Evolutionary conservation across 2,329 filamentous ascomycete genomes (phyloP).

Genomic region (Cordyceps tenuipes): DNA sequence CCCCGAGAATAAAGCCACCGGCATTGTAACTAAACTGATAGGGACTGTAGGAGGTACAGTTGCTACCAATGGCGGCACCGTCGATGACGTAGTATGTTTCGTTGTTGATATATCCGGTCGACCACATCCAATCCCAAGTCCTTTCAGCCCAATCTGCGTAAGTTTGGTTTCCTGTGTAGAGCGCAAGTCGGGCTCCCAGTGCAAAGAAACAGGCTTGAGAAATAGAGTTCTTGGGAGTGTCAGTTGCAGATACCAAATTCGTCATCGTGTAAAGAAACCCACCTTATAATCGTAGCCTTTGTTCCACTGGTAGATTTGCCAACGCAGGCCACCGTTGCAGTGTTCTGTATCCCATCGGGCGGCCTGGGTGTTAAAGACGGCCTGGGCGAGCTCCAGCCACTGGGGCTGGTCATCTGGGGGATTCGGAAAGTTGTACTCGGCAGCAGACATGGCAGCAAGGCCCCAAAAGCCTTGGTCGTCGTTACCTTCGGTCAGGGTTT

Average conservation of each 20-base stretch:
- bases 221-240: conserved; percentile 43
- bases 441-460: conserved; percentile 70
- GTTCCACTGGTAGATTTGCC: conserved; percentile 82
- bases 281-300: conserved; percentile 66
- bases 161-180: conserved; percentile 68
- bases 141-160: conserved; percentile 71
- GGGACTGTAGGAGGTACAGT: conserved; percentile 50
- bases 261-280: neutral
- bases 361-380: conserved; percentile 73
- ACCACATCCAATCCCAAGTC: conserved; percentile 61
- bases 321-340: conserved; percentile 70
- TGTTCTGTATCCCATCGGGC: conserved; percentile 60
- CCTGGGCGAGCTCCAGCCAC: conserved; percentile 66
- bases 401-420: conserved; percentile 54
- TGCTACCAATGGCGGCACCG: conserved; percentile 46
- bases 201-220: conserved; percentile 57
- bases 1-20: conserved; percentile 57
- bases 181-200: conserved; percentile 57
- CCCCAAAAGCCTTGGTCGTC: conserved; percentile 81
- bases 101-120: conserved; percentile 47
- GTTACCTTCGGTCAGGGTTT: conserved; percentile 55
- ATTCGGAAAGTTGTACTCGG: conserved; percentile 67
- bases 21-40: conserved; percentile 65
- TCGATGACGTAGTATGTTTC: conserved; percentile 54
- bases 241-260: neutral